Evolutionary conservation across 352 stramenopile genomes (phyloP).

Genomic region (Globisporangium viniferum): DNA sequence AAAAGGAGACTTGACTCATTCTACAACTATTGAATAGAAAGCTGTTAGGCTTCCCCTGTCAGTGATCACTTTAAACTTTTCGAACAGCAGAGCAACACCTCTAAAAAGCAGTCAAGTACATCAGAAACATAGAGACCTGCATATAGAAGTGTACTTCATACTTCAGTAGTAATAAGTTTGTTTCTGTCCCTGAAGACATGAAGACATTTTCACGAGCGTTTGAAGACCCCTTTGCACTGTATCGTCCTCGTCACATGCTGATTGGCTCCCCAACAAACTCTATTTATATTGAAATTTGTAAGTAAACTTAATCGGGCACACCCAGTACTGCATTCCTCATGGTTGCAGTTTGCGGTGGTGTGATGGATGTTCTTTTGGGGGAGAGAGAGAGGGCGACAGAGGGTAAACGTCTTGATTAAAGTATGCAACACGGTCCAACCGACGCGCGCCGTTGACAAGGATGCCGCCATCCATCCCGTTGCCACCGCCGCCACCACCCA

Average conservation of each 20-base stretch:
- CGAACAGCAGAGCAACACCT: no score
- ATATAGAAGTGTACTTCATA: no score
- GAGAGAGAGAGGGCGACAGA: neutral
- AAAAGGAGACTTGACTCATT: no score
- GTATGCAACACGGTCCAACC: neutral
- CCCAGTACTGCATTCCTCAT: neutral
- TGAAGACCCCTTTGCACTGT: neutral
- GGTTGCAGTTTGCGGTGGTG: neutral
- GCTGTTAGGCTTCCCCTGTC: no score
- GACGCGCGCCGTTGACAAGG: neutral
- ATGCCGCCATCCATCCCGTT: neutral
- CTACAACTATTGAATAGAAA: no score
- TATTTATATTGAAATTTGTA: neutral
- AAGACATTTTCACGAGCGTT: neutral
- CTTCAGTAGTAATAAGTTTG: no score
- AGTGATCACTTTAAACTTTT: no score
- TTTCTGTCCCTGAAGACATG: neutral
- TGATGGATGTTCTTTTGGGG: neutral
- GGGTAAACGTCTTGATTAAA: conserved; percentile 1
- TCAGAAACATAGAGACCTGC: no score
- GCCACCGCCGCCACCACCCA: neutral
- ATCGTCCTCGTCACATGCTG: neutral
- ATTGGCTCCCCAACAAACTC: neutral
- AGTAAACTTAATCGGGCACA: neutral
- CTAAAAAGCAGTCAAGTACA: no score